Conservation (phyloP, 2,329 filamentous ascomycete genomes). For the Fusarium sp. region DNA sequence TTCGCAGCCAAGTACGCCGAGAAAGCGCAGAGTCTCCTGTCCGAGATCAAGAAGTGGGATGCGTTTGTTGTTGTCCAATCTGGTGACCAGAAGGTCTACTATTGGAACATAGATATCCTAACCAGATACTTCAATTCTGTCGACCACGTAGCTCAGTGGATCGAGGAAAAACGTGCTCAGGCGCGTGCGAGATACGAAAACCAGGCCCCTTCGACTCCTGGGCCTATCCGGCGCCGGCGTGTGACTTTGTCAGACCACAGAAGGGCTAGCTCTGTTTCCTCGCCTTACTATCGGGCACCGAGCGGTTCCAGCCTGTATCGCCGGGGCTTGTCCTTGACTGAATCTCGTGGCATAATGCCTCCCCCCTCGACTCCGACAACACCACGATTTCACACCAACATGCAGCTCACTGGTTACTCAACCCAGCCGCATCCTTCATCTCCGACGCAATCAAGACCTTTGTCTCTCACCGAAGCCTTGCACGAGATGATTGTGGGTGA, state of each 20-base stretch:
- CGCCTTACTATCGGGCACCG: neutral
- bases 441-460: neutral
- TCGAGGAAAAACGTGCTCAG: neutral
- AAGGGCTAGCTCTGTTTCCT: neutral
- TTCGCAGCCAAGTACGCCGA: neutral
- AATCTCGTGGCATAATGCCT: neutral
- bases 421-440: too few relatives aligned
- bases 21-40: neutral
- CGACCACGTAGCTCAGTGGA: neutral
- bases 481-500: too few relatives aligned
- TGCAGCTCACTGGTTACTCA: neutral
- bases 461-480: neutral
- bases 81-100: neutral
- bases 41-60: slow-evolving; percentile 2
- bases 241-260: neutral
- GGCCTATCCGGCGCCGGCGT: neutral
- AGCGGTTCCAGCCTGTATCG: neutral
- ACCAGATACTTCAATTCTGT: neutral
- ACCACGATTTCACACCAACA: neutral
- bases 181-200: neutral
- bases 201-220: neutral
- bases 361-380: neutral
- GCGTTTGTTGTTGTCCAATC: neutral
- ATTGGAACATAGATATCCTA: neutral
- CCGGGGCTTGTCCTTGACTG: neutral